Evolutionary conservation across 2,329 filamentous ascomycete species (phyloP), one percentile per base, ranked within the genome.

Genomic region (Fusarium incarnatum): DNA sequence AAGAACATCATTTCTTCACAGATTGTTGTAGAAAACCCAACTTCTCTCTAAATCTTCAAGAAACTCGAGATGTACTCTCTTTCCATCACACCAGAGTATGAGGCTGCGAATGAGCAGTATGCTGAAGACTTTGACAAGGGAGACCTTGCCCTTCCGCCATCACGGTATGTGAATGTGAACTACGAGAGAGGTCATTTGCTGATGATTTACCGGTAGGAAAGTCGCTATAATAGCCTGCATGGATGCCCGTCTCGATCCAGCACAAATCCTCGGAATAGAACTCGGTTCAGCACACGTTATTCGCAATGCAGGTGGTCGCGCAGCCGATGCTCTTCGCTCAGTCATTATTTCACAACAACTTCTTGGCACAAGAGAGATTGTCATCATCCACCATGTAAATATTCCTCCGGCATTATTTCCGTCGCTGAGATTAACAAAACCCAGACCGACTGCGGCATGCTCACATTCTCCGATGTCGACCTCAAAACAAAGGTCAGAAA

Each of bases 341-440:
- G 85, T 96, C 52, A 81, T 95, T 61, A 93, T 96, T 71, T 94
- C 91, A 0, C 85, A 96, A 79, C 92, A 95, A 78, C 83, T 95
- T 3, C 86, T 96, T 0, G 92, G 90, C 5, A 96, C 92, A 0
- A 83, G 85, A 0, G 92, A 95, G 77, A 89, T 96, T 45, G 78
- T 94, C 16, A 77, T 94, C 16, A 83, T 94, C 67, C 93, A 94
- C 80, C 91, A 27, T 11, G 27, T 27, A 11, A 9, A 2, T 27
- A 27, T 10, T 10, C 25, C 25, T 27, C 25, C 10, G 10, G 25
- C 25, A 27, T 27, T 27, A 10, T 27, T 10, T 27, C 25, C 10
- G 25, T 27, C 25, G 9, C 25, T 27, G 25, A 11, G 25, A 27
- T 27, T 27, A 27, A 27, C 10, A 27, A 5, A 27, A 27, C 10